These are phyloP conservation scores for Immersiporthe knoxdaviesiana DNA, from an alignment of 2,329 filamentous ascomycete genomes.

Conservation along the genomic window DNA sequence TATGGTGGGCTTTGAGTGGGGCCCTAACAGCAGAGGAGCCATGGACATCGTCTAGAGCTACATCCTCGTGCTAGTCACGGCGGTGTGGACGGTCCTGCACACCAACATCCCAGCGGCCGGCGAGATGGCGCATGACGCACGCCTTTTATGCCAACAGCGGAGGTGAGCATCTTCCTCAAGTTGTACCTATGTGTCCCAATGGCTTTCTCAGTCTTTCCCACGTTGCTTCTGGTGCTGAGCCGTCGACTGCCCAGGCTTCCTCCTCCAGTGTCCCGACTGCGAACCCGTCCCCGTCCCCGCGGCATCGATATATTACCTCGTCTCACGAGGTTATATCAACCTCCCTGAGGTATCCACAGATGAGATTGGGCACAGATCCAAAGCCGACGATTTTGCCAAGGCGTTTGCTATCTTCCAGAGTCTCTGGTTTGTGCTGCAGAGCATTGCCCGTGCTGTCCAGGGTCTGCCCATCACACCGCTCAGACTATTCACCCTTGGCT, in stretches of 20 bases:
- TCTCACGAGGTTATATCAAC: slow-evolving; percentile 17
- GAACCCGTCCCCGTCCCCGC: slow-evolving; percentile 28
- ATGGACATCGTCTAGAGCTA: slow-evolving; percentile 22
- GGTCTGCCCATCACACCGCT: slow-evolving; percentile 26
- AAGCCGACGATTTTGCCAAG: slow-evolving; percentile 24
- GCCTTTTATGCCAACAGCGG: no score
- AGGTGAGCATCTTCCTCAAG: no score
- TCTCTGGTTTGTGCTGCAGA: slow-evolving; percentile 18
- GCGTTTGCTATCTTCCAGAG: slow-evolving; percentile 15
- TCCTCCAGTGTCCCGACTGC: slow-evolving; percentile 19
- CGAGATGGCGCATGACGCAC: neutral
- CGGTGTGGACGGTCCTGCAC: slow-evolving; percentile 21
- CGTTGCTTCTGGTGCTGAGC: neutral
- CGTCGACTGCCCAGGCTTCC: neutral
- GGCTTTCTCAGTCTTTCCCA: neutral
- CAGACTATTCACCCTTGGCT: slow-evolving; percentile 30
- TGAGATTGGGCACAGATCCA: slow-evolving; percentile 25
- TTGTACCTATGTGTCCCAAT: no score
- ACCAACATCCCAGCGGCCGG: slow-evolving; percentile 17
- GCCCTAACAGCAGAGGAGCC: slow-evolving; percentile 15
- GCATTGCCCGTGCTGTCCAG: slow-evolving; percentile 10
- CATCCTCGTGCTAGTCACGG: slow-evolving; percentile 19
- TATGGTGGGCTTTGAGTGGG: neutral
- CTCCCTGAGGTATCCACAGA: neutral
- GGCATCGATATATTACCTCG: slow-evolving; percentile 23